Conservation (phyloP, 495 filamentous ascomycete species). For the Friedmanniomyces endolithicus region DNA sequence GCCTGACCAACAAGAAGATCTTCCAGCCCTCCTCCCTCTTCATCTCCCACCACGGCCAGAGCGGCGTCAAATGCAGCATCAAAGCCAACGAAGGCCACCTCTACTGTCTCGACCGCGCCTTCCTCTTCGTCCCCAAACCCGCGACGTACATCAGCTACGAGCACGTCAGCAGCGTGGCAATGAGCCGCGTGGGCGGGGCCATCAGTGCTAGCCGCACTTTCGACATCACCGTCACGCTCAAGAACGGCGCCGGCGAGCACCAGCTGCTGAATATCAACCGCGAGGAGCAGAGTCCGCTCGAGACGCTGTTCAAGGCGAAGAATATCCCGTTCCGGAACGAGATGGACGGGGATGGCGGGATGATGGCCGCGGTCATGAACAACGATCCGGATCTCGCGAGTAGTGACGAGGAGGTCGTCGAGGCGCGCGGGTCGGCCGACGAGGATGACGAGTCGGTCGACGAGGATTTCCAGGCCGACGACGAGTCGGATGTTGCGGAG, state of each 20-base stretch:
- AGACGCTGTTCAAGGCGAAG: conserved; percentile 92
- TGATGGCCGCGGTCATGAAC: conserved; percentile 70
- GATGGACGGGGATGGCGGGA: conserved; percentile 58
- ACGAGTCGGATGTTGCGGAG: conserved; percentile 89
- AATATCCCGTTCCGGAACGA: conserved; percentile 93
- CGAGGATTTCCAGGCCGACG: conserved; percentile 87
- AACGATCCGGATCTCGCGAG: conserved; percentile 59
- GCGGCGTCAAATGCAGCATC: conserved; percentile 96
- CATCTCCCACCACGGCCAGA: conserved; percentile 77
- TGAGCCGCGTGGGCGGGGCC: conserved; percentile 90
- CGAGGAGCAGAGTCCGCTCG: conserved; percentile 89
- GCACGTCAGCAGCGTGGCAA: conserved; percentile 73
- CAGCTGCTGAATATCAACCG: conserved; percentile 99
- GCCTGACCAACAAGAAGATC: conserved; percentile 85
- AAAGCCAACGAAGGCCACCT: conserved; percentile 96
- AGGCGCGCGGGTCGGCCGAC: conserved; percentile 81
- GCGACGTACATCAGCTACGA: conserved; percentile 93
- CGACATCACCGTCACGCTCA: conserved; percentile 84
- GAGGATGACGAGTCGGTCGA: conserved; percentile 91
- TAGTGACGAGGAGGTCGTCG: conserved; percentile 76
- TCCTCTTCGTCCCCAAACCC: conserved; percentile 98
- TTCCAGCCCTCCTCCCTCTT: conserved; percentile 91
- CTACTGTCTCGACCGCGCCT: conserved; percentile 94
- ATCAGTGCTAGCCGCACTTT: conserved; percentile 91
- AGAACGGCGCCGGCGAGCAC: conserved; percentile 62